phyloP scores from a whole-genome alignment of 2,329 filamentous ascomycete species.

The Cercospora brassicicola region DNA sequence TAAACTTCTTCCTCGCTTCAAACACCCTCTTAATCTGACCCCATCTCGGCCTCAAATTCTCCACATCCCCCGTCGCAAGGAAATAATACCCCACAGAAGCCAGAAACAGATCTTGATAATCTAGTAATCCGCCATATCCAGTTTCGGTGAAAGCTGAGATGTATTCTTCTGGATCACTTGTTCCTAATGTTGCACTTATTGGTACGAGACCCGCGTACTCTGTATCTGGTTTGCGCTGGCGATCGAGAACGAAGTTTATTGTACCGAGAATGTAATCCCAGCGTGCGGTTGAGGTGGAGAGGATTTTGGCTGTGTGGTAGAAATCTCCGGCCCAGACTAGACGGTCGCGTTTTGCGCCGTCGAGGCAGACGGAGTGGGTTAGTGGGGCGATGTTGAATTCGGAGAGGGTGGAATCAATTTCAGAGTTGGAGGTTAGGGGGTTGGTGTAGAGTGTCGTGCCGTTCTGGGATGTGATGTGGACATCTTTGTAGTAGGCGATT shows the following conservation, averaged over 20 bases:
- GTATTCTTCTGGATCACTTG: slow-evolving; percentile 9
- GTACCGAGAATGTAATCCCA: slow-evolving; percentile 42
- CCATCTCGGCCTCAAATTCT: slow-evolving; percentile 31
- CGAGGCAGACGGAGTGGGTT: slow-evolving; percentile 42
- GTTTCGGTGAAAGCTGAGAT: not conserved
- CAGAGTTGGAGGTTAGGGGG: slow-evolving; percentile 27
- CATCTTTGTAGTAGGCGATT: slow-evolving; percentile 41
- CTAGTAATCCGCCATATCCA: slow-evolving; percentile 26
- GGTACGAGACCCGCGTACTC: slow-evolving; percentile 20
- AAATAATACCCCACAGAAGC: slow-evolving; percentile 36
- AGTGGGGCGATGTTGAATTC: slow-evolving; percentile 45
- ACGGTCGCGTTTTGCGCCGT: slow-evolving; percentile 47
- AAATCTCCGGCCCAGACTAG: slow-evolving; percentile 49
- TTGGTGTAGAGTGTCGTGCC: slow-evolving; percentile 40
- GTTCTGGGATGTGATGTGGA: slow-evolving; percentile 36
- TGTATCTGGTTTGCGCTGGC: slow-evolving; percentile 22
- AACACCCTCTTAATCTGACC: slow-evolving; percentile 32
- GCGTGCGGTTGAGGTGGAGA: slow-evolving; percentile 41
- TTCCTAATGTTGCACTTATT: slow-evolving; percentile 22
- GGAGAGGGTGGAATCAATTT: slow-evolving; percentile 26
- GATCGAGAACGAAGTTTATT: slow-evolving; percentile 37
- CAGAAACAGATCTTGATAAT: slow-evolving; percentile 40
- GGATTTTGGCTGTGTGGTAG: slow-evolving; percentile 44
- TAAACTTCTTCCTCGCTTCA: slow-evolving; percentile 26
- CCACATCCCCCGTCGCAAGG: slow-evolving; percentile 28